phyloP scores from a whole-genome alignment of 768 basidiomycete species.

The Mycena epipterygia region DNA sequence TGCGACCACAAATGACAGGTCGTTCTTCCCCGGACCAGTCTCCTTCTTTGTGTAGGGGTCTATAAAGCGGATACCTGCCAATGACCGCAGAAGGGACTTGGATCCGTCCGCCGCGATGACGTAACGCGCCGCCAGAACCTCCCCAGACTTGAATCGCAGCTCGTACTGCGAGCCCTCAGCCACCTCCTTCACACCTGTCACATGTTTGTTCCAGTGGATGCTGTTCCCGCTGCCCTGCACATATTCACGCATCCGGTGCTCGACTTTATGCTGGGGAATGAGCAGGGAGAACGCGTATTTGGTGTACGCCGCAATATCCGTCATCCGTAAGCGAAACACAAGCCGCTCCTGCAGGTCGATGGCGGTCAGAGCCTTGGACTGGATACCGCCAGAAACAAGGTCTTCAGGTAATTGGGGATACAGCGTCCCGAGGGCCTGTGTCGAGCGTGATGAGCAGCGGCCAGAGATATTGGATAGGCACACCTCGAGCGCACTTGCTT shows the following conservation, averaged over 20 bases:
- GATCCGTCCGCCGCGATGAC: slow-evolving; percentile 38
- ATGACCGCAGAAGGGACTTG: slow-evolving; percentile 48
- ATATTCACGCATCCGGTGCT: slow-evolving; percentile 48
- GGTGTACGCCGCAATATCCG: slow-evolving; percentile 43
- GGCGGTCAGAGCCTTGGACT: slow-evolving; percentile 43
- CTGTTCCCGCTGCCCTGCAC: slow-evolving; percentile 45
- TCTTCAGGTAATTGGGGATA: background rate
- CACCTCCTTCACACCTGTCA: slow-evolving; percentile 43
- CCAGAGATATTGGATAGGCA: background rate
- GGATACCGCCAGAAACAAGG: background rate
- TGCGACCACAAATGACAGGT: slow-evolving; percentile 21
- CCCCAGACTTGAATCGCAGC: slow-evolving; percentile 56
- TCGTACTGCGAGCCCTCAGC: slow-evolving; percentile 40
- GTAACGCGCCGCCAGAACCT: slow-evolving; percentile 51
- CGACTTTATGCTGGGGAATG: slow-evolving; percentile 55
- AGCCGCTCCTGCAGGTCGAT: slow-evolving; percentile 51
- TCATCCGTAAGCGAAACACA: slow-evolving; percentile 45
- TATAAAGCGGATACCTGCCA: slow-evolving; percentile 8
- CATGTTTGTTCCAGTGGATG: slow-evolving; percentile 49
- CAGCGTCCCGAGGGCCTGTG: background rate
- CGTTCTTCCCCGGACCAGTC: slow-evolving; percentile 2
- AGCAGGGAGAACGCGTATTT: slow-evolving; percentile 51
- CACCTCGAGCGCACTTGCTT: background rate
- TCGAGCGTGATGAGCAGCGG: background rate
- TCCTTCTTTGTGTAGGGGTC: slow-evolving; percentile 17